Percentiles rank a stretch among this genome's conserved stretches.
These are phyloP conservation scores for Sonneratia caseolaris DNA, from an alignment of 345 rosid genomes.

Conservation along the genomic window DNA sequence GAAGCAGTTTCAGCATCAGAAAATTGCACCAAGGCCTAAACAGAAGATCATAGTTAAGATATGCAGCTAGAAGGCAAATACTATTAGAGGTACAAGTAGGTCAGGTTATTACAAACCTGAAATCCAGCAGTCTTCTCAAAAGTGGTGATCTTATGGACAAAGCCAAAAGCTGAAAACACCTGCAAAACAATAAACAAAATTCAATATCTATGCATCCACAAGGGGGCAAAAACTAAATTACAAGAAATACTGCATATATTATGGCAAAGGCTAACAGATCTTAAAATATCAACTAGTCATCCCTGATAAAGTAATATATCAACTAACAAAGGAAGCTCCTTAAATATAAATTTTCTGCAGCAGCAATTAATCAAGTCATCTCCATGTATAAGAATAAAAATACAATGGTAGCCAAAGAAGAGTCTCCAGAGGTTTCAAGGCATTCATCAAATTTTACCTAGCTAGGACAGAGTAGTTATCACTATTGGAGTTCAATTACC, in stretches of 20 bases:
- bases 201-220: conserved; percentile 10
- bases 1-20: conserved; percentile 87
- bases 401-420: not conserved
- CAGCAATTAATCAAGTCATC: not conserved
- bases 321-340: not conserved
- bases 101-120: conserved; percentile 36
- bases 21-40: conserved; percentile 96
- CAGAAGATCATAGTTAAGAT: conserved; percentile 14
- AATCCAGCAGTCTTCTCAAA: conserved; percentile 98
- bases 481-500: not conserved
- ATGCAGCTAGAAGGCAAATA: not conserved
- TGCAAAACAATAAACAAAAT: conserved; percentile 30
- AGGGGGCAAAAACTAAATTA: not conserved
- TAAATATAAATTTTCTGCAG: not conserved
- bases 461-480: not conserved
- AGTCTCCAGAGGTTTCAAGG: not conserved
- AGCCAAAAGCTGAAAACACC: conserved; percentile 99
- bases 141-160: conserved; percentile 94
- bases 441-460: not conserved
- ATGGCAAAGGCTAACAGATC: not conserved
- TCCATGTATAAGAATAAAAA: not conserved
- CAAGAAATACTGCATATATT: not conserved
- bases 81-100: not conserved
- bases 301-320: not conserved
- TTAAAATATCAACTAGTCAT: not conserved